Evolutionary conservation across 306 rosid genomes (phyloP).

Genomic region (Castanea mollissima): DNA sequence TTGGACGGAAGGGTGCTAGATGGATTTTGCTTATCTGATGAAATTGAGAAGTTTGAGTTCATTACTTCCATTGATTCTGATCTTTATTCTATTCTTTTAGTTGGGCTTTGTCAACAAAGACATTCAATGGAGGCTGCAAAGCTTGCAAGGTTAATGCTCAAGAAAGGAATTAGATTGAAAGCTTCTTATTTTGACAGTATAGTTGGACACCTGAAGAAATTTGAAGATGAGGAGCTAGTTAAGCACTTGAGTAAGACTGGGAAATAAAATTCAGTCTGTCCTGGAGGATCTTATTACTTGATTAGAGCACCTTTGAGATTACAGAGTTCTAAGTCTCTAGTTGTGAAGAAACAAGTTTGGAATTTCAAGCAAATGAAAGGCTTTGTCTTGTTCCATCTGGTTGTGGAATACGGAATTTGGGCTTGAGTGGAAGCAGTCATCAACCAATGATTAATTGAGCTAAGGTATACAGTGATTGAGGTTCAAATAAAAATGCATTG

Average conservation of each 20-base stretch:
- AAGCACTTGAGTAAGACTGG: slow-evolving; percentile 30
- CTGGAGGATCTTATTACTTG: background rate
- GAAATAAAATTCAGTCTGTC: background rate
- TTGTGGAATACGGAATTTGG: background rate
- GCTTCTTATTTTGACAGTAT: slow-evolving; percentile 38
- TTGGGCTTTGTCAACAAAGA: slow-evolving; percentile 55
- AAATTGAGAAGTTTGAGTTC: slow-evolving; percentile 52
- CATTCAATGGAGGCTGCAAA: slow-evolving; percentile 53
- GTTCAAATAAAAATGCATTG: background rate
- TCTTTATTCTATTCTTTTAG: slow-evolving; percentile 53
- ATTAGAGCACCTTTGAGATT: background rate
- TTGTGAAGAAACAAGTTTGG: background rate
- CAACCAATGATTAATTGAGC: background rate
- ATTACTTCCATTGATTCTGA: slow-evolving; percentile 57
- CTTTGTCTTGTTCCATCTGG: background rate
- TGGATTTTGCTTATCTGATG: slow-evolving; percentile 59
- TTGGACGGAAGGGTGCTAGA: slow-evolving; percentile 48
- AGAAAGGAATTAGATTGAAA: slow-evolving; percentile 48
- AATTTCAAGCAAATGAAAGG: background rate
- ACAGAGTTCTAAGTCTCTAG: background rate
- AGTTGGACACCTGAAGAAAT: slow-evolving; percentile 38
- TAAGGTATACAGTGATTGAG: background rate
- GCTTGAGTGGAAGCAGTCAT: background rate
- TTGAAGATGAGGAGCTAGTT: slow-evolving; percentile 53
- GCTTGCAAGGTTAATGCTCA: slow-evolving; percentile 62